phyloP scores from a whole-genome alignment of 2,329 filamentous ascomycete genomes.

The Penicillium thymicola region DNA sequence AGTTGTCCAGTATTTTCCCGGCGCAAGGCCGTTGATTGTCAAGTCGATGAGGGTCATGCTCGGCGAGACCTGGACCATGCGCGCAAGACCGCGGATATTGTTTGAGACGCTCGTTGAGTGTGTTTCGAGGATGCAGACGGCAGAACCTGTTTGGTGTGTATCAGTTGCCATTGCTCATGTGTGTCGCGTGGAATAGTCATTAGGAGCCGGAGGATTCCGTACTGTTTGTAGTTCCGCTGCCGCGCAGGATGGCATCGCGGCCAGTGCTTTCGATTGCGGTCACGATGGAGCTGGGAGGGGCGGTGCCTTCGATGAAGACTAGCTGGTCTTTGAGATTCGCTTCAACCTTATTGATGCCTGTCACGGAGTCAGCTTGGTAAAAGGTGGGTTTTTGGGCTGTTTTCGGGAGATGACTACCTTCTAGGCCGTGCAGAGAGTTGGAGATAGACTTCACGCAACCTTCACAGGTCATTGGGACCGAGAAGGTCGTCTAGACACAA shows the following conservation, averaged over 20 bases:
- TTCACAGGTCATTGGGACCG: slow-evolving; percentile 90
- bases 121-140: slow-evolving; percentile 94
- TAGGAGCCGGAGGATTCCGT: slow-evolving; percentile 20
- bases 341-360: slow-evolving; percentile 78
- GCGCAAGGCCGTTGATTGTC: slow-evolving; percentile 74
- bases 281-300: slow-evolving; percentile 85
- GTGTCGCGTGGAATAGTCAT: background rate
- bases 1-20: slow-evolving; percentile 78
- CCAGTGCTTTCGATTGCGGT: slow-evolving; percentile 84
- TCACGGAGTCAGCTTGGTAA: background rate
- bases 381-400: background rate
- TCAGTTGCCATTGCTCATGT: background rate
- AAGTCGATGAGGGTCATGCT: slow-evolving; percentile 81
- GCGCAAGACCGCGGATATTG: slow-evolving; percentile 78
- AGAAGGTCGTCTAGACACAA: slow-evolving; percentile 75
- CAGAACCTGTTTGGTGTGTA: slow-evolving; percentile 27
- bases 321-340: slow-evolving; percentile 80
- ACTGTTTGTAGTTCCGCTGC: slow-evolving; percentile 83
- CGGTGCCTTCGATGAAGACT: slow-evolving; percentile 80
- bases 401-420: slow-evolving; percentile 46
- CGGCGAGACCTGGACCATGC: slow-evolving; percentile 87
- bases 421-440: slow-evolving; percentile 69
- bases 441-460: slow-evolving; percentile 84
- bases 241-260: slow-evolving; percentile 88
- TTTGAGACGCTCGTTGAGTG: slow-evolving; percentile 59